These are phyloP conservation scores for Elaeis oleifera DNA, from an alignment of 202 grass and related monocot species.

Conservation along the genomic window DNA sequence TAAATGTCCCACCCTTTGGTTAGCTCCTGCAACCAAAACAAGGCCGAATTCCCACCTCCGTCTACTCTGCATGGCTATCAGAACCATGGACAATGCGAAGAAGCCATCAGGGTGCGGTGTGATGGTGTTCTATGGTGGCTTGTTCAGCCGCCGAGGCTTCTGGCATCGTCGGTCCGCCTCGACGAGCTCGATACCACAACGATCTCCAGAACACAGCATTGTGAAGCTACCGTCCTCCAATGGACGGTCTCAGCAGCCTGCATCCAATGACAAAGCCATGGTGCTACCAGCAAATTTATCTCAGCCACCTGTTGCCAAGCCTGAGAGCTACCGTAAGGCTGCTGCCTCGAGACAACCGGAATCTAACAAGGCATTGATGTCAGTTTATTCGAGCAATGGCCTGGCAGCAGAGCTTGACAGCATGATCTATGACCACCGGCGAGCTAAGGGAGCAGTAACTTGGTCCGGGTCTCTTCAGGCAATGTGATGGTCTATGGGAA, in stretches of 20 bases:
- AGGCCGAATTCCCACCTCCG: not conserved
- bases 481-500: conserved; percentile 95
- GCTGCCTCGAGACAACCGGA: conserved; percentile 11
- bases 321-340: not conserved
- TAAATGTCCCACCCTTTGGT: not conserved
- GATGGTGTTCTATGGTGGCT: conserved; percentile 50
- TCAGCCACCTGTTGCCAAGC: too few relatives aligned
- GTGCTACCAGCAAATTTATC: too few relatives aligned
- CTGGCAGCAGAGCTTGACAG: conserved; percentile 74
- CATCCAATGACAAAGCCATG: too few relatives aligned
- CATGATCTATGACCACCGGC: conserved; percentile 72
- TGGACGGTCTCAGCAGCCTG: too few relatives aligned
- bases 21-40: conserved; percentile 1
- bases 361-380: not conserved
- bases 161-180: conserved; percentile 37
- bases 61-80: not conserved
- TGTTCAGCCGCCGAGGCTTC: conserved; percentile 43
- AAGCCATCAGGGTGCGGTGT: conserved; percentile 59
- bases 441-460: conserved; percentile 40
- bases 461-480: conserved; percentile 73
- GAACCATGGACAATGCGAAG: conserved; percentile 39
- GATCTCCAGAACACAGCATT: too few relatives aligned
- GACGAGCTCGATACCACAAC: conserved; percentile 40
- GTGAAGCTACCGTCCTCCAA: too few relatives aligned
- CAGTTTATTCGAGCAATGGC: conserved; percentile 40